Conservation (phyloP, 805 yeast species). For the Candida namnaoensis region DNA sequence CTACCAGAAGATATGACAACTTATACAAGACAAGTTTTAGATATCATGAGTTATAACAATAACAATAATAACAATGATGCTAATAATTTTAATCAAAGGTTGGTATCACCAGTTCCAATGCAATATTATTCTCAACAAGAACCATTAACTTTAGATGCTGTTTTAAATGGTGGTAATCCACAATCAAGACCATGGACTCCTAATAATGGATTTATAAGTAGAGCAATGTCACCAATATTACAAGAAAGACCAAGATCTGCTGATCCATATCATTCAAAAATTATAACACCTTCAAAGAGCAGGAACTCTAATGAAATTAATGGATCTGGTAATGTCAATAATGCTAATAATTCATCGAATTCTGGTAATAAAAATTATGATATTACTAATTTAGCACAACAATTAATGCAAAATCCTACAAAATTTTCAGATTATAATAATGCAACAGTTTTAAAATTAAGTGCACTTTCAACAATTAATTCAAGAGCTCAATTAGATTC, state of each 20-base stretch:
- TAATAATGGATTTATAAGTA: slow-evolving; percentile 9
- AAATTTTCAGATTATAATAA: slow-evolving; percentile 12
- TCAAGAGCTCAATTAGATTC: slow-evolving; percentile 37
- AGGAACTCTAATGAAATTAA: slow-evolving; percentile 10
- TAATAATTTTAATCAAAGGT: slow-evolving; percentile 13
- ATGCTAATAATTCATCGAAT: slow-evolving; percentile 1
- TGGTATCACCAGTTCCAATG: slow-evolving; percentile 15
- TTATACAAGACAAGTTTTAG: slow-evolving; percentile 39
- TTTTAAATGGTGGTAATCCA: slow-evolving; percentile 22
- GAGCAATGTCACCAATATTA: slow-evolving; percentile 21
- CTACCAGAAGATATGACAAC: slow-evolving; percentile 43
- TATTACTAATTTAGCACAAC: slow-evolving; percentile 19
- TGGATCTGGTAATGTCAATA: neutral
- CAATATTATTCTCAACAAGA: slow-evolving; percentile 16
- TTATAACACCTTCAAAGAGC: slow-evolving; percentile 11
- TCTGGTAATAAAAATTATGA: slow-evolving; percentile 10
- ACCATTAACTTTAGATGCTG: slow-evolving; percentile 29
- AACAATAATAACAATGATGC: slow-evolving; percentile 15
- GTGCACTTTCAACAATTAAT: slow-evolving; percentile 60
- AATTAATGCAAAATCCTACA: slow-evolving; percentile 12
- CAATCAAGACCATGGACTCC: slow-evolving; percentile 32
- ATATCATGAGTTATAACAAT: slow-evolving; percentile 6
- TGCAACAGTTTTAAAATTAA: slow-evolving; percentile 44
- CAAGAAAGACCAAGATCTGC: slow-evolving; percentile 31
- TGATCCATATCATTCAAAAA: slow-evolving; percentile 22